Evolutionary conservation across 106 monocot genomes (phyloP), one percentile per base, ranked within the genome.

Genomic region (Apostasia ramifera): DNA sequence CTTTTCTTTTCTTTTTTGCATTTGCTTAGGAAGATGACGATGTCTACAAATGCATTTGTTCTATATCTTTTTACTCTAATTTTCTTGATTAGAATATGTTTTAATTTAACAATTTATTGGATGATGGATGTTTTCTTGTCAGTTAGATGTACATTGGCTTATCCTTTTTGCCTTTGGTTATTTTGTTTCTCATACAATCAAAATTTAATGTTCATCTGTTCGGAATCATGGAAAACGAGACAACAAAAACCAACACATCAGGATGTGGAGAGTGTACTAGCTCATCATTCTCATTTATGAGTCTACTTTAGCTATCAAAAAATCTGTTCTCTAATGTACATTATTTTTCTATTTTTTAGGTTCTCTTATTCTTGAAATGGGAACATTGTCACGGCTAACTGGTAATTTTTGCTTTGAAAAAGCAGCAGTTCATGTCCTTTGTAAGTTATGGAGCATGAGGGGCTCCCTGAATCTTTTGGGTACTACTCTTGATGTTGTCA

Each of bases 321-420:
- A 61, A 55, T 8, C 15, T 7, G 4, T 62, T n/a, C 43, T n/a
- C 62, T 13, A 44, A 49, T 40, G 9, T 40, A 11, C 26, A 51
- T 62, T 69, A 56, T 26, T 26, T 26, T 26, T 26, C 26, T 61
- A 2, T 38, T 64, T 64, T 83, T 40, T 77, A 95, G 94, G 91
- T 63, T 95, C 94, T 70, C 83, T 95, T 26, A 88, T 95, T 70
- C 94, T 95, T 71, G 94, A 91, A 88, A 95, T 95, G 91, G 94
- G 94, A 74, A 79, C 79, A 62, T 71, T 95, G 13, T 91, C 94
- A 56, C 76, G 88, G 66, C 68, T 95, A 67, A 88, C 94, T 55
- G 88, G 91, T 66, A 85, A 95, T 71, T 71, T 70, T 58, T 81
- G 79, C 59, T 95, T 76, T 82, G 91, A 95, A 84, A 76, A 55